Evolutionary conservation across 345 rosid genomes (phyloP).

Genomic region (Salix dunnii): DNA sequence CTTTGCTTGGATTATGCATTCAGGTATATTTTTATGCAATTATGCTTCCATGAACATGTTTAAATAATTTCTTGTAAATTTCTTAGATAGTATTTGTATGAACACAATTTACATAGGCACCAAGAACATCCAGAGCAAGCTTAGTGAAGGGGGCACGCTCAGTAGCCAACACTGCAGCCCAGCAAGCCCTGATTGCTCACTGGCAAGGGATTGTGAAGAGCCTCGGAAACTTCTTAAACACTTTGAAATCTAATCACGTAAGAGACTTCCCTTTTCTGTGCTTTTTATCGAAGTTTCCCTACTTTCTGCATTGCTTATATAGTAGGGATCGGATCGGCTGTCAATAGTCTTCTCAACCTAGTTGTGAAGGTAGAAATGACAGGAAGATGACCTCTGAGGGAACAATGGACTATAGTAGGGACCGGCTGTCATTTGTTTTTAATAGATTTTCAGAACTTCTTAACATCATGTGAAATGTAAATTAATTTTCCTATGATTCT

Average conservation of each 20-base stretch:
- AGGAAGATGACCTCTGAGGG: background rate
- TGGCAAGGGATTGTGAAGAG: slow-evolving; percentile 98
- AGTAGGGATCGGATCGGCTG: no score
- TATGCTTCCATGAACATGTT: background rate
- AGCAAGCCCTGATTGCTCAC: slow-evolving; percentile 86
- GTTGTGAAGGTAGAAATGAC: background rate
- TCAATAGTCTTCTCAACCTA: background rate
- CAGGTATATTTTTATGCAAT: slow-evolving; percentile 46
- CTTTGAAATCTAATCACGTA: slow-evolving; percentile 71
- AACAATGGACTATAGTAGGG: background rate
- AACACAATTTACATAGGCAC: slow-evolving; percentile 55
- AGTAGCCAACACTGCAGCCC: slow-evolving; percentile 72
- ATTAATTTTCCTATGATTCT: background rate
- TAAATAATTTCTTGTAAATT: background rate
- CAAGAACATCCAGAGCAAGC: slow-evolving; percentile 96
- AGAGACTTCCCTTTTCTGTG: slow-evolving; percentile 16
- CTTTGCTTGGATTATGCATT: slow-evolving; percentile 91
- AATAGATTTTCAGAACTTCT: background rate
- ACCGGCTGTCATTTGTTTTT: background rate
- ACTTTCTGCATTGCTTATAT: background rate
- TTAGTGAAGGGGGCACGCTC: slow-evolving; percentile 89
- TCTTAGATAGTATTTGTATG: background rate
- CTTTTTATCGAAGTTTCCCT: background rate
- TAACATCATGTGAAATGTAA: background rate
- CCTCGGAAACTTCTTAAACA: slow-evolving; percentile 79